phyloP scores from a whole-genome alignment of 2,329 filamentous ascomycete genomes.

The Thielaviopsis punctulata region DNA sequence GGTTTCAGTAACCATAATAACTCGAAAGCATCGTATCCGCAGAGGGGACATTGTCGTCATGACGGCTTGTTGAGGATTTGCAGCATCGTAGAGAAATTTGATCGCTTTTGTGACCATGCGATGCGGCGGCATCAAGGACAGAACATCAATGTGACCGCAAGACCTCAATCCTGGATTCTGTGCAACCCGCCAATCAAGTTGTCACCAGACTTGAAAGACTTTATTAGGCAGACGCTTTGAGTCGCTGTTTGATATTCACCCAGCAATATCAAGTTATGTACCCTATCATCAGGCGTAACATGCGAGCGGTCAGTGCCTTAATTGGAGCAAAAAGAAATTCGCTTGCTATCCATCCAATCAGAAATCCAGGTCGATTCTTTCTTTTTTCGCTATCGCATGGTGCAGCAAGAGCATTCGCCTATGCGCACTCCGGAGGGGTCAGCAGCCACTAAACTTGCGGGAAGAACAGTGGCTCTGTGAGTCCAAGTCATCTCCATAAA shows the following conservation, averaged over 20 bases:
- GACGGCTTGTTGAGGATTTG: conserved; percentile 16
- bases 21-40: conserved; percentile 19
- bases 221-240: neutral
- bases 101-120: neutral
- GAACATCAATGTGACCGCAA: neutral
- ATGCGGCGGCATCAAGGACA: neutral
- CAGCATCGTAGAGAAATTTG: conserved; percentile 8
- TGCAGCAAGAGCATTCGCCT: neutral
- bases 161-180: neutral
- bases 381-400: neutral
- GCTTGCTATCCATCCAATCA: neutral
- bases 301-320: neutral
- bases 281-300: neutral
- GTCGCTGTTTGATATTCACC: neutral
- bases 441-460: neutral
- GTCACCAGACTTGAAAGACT: conserved; percentile 1
- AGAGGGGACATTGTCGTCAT: conserved; percentile 20
- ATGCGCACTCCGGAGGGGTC: neutral
- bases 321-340: neutral
- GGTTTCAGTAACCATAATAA: neutral
- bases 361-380: neutral
- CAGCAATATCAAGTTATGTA: neutral
- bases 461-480: neutral
- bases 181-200: neutral
- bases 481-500: conserved; percentile 1